A percentile compares a stretch with the other conserved stretches of the same genome.
These are phyloP conservation scores for Macrophomina tecta DNA, from an alignment of 2,329 filamentous ascomycete species.

Conservation along the genomic window DNA sequence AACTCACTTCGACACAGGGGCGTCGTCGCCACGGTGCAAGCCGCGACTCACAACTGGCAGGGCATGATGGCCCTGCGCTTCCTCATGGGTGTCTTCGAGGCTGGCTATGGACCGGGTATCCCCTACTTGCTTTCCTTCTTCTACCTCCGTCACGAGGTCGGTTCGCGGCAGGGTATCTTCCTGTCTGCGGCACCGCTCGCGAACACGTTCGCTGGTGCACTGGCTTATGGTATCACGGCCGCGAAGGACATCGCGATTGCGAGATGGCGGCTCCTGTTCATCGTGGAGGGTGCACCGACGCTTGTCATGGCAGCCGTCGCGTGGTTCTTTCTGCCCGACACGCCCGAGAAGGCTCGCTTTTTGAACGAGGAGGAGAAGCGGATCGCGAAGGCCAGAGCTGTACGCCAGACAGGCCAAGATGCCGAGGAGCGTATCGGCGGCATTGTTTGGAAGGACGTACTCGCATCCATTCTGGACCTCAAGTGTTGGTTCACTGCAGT, in stretches of 20 bases:
- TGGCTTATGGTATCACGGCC: slow-evolving; percentile 60
- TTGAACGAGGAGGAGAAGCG: slow-evolving; percentile 49
- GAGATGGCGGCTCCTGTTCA: slow-evolving; percentile 66
- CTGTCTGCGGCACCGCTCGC: slow-evolving; percentile 67
- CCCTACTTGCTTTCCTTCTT: slow-evolving; percentile 63
- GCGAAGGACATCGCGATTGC: slow-evolving; percentile 49
- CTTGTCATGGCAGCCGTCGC: slow-evolving; percentile 49
- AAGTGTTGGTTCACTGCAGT: slow-evolving; percentile 45
- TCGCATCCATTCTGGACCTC: slow-evolving; percentile 38
- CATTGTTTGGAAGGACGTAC: slow-evolving; percentile 39
- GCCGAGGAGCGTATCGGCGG: slow-evolving; percentile 36
- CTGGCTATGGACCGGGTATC: slow-evolving; percentile 51
- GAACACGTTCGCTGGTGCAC: slow-evolving; percentile 76
- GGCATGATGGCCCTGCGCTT: slow-evolving; percentile 45
- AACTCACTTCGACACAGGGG: slow-evolving; percentile 29
- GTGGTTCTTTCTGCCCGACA: slow-evolving; percentile 53
- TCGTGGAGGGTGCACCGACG: slow-evolving; percentile 53
- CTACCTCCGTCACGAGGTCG: slow-evolving; percentile 64
- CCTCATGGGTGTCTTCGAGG: slow-evolving; percentile 50
- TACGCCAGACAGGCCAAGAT: slow-evolving; percentile 39
- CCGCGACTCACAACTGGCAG: slow-evolving; percentile 38
- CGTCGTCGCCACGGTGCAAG: slow-evolving; percentile 41
- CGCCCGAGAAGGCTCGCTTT: slow-evolving; percentile 50
- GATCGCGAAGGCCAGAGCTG: slow-evolving; percentile 39
- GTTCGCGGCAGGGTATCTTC: slow-evolving; percentile 63